These are phyloP conservation scores for Euphrasia confusa DNA, from an alignment of 257 asterid species.

Conservation along the genomic window DNA sequence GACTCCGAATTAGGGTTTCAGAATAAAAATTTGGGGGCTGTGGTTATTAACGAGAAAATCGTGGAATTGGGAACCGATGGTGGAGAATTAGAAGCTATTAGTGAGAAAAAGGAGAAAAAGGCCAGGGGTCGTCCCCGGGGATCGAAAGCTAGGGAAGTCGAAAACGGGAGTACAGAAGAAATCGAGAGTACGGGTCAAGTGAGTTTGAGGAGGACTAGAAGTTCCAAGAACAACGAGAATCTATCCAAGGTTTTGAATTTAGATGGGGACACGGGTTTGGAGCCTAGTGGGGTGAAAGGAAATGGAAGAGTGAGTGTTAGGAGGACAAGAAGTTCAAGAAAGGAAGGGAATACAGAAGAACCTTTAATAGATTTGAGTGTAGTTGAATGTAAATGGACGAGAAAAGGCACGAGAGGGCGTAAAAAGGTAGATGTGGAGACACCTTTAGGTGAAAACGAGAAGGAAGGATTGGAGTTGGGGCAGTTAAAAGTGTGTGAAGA, in stretches of 20 bases:
- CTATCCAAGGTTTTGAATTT: slow-evolving; percentile 16
- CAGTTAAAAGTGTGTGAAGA: slow-evolving; percentile 19
- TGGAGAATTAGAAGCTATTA: slow-evolving; percentile 1
- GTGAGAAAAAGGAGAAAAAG: slow-evolving; percentile 16
- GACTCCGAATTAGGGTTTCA: slow-evolving; percentile 37
- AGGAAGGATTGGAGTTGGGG: slow-evolving; percentile 24
- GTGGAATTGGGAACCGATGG: slow-evolving; percentile 13
- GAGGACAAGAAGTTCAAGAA: slow-evolving; percentile 37
- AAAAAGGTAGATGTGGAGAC: slow-evolving; percentile 18
- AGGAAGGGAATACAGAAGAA: slow-evolving; percentile 22
- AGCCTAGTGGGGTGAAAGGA: slow-evolving; percentile 18
- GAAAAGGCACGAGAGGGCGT: slow-evolving; percentile 35
- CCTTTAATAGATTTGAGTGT: slow-evolving; percentile 23
- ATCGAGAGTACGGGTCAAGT: slow-evolving; percentile 8
- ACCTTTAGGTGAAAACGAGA: slow-evolving; percentile 24
- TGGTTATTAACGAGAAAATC: slow-evolving; percentile 15
- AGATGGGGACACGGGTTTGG: slow-evolving; percentile 14
- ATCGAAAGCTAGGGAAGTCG: slow-evolving; percentile 5
- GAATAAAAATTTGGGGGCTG: slow-evolving; percentile 10
- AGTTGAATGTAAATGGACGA: slow-evolving; percentile 25
- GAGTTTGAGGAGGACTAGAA: slow-evolving; percentile 18
- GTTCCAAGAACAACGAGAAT: slow-evolving; percentile 22
- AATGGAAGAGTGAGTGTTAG: slow-evolving; percentile 26
- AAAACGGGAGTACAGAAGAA: neutral
- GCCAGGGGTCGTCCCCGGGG: slow-evolving; percentile 19